phyloP scores from a whole-genome alignment of 805 yeast genomes.

The Ogataea nitratoaversa region DNA sequence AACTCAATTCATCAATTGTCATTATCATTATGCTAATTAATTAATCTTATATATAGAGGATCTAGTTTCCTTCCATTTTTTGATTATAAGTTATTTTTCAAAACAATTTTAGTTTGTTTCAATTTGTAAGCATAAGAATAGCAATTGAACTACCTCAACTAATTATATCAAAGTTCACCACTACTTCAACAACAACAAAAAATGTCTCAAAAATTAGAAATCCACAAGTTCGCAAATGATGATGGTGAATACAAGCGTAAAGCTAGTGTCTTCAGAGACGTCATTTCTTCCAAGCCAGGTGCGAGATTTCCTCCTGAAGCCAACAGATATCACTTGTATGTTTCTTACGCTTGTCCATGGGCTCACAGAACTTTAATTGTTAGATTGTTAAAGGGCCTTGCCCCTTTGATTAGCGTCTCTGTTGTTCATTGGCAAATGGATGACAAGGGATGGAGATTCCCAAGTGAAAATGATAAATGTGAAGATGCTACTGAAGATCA shows the following conservation, averaged over 20 bases:
- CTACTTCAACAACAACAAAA: neutral
- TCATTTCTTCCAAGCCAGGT: conserved; percentile 52
- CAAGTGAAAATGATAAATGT: conserved; percentile 40
- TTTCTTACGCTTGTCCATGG: conserved; percentile 93
- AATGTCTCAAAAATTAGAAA: conserved; percentile 31
- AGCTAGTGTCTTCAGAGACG: conserved; percentile 53
- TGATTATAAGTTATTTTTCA: too few species aligned
- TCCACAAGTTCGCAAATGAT: conserved; percentile 45
- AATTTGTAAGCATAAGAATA: too few species aligned
- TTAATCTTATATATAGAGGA: too few species aligned
- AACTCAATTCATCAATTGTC: too few species aligned
- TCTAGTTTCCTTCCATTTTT: too few species aligned
- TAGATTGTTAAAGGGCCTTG: conserved; percentile 68
- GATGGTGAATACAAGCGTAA: conserved; percentile 56
- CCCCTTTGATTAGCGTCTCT: conserved; percentile 57
- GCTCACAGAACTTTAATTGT: conserved; percentile 82
- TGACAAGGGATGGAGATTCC: conserved; percentile 84
- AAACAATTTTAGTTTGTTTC: too few species aligned
- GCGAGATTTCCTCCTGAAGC: conserved; percentile 69
- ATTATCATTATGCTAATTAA: too few species aligned
- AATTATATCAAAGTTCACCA: too few species aligned
- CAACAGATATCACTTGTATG: conserved; percentile 82
- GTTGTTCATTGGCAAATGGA: conserved; percentile 94
- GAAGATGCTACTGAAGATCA: conserved; percentile 53
- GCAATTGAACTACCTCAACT: too few species aligned